phyloP scores from a whole-genome alignment of 2,329 filamentous ascomycete genomes.

The Aureobasidium leucospermi region DNA sequence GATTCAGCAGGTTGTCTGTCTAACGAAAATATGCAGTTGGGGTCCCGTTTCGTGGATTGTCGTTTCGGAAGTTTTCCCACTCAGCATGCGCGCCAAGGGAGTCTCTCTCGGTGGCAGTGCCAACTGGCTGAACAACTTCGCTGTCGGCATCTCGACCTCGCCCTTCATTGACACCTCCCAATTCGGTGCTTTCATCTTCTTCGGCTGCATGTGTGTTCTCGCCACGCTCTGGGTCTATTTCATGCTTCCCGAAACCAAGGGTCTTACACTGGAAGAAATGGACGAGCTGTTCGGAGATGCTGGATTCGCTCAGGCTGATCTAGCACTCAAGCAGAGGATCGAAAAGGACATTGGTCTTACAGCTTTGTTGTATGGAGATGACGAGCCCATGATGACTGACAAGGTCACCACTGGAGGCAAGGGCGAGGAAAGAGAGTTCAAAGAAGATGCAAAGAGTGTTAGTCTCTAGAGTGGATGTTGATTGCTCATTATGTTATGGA shows the following conservation, averaged over 20 bases:
- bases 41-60: slow-evolving; percentile 31
- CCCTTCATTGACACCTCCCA: slow-evolving; percentile 17
- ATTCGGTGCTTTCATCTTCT: slow-evolving; percentile 21
- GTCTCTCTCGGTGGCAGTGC: slow-evolving; percentile 18
- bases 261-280: slow-evolving; percentile 23
- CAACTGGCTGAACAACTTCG: slow-evolving; percentile 20
- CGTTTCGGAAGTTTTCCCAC: slow-evolving; percentile 23
- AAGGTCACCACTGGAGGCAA: neutral
- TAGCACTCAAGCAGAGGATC: slow-evolving; percentile 16
- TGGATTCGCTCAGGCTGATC: slow-evolving; percentile 26
- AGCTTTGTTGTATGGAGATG: slow-evolving; percentile 16
- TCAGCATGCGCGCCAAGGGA: slow-evolving; percentile 24
- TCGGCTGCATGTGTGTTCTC: slow-evolving; percentile 18
- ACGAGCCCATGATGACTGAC: neutral
- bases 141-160: slow-evolving; percentile 18
- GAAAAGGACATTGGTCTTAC: slow-evolving; percentile 19
- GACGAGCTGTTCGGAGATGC: slow-evolving; percentile 22
- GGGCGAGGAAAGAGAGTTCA: slow-evolving; percentile 3
- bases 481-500: neutral
- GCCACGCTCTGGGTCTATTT: slow-evolving; percentile 20
- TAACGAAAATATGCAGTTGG: slow-evolving; percentile 40
- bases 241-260: slow-evolving; percentile 24
- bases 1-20: neutral
- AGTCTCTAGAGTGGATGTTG: neutral
- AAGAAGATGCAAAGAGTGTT: neutral